A percentile compares a stretch with the other conserved stretches of the same genome.
phyloP scores from a whole-genome alignment of 2,329 filamentous ascomycete species.

The Cladosporium sp. region DNA sequence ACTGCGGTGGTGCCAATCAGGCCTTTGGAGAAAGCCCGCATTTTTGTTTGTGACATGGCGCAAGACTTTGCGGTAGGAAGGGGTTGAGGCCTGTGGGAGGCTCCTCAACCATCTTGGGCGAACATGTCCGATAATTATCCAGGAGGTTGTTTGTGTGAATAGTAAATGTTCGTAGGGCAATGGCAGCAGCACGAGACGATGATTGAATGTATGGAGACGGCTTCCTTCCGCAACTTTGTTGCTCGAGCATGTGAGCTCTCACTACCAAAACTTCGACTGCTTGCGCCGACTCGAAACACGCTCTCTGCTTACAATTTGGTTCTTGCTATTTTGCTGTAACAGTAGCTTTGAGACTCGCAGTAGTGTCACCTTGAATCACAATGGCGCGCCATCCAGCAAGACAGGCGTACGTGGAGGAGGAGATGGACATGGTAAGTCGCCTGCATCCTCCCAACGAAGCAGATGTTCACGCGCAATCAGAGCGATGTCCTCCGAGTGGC shows the following conservation, averaged over 20 bases:
- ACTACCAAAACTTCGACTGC: slow-evolving; percentile 1
- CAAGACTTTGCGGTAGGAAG: not conserved
- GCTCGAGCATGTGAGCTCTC: not conserved
- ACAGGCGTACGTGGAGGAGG: slow-evolving; percentile 90
- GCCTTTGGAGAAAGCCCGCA: slow-evolving; percentile 9
- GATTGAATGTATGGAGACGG: not conserved
- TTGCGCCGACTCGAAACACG: not conserved
- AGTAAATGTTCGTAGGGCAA: not conserved
- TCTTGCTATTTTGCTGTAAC: not conserved
- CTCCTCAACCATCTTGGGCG: slow-evolving; percentile 6
- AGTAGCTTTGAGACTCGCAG: not conserved
- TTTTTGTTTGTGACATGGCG: slow-evolving; percentile 7
- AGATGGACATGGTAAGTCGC: slow-evolving; percentile 30
- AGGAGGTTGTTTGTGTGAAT: not conserved
- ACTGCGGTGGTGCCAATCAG: slow-evolving; percentile 13
- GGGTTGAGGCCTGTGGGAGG: not conserved
- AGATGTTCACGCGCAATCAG: slow-evolving; percentile 32
- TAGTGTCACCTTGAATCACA: not conserved
- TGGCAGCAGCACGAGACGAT: not conserved
- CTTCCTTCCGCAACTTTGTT: slow-evolving; percentile 2
- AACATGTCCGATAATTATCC: not conserved
- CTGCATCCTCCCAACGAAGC: not conserved
- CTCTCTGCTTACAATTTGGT: not conserved
- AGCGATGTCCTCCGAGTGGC: slow-evolving; percentile 14
- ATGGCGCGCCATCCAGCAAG: slow-evolving; percentile 76